Evolutionary conservation across 169 alveolate genomes (phyloP), one percentile per base, ranked within the genome.

Genomic region (Sarcocystis neurona): DNA sequence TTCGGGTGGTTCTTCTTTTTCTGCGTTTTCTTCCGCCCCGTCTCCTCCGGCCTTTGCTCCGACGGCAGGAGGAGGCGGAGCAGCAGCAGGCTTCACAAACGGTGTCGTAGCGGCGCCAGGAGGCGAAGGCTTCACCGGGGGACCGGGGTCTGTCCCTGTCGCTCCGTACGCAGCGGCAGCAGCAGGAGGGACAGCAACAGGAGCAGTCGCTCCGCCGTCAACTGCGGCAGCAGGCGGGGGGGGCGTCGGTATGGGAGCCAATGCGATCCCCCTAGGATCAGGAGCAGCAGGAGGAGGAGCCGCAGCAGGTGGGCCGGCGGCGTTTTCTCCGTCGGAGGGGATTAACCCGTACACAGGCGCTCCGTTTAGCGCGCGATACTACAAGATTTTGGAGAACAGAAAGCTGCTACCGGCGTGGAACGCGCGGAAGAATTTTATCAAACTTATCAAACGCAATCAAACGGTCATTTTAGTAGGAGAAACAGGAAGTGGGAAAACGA

Each of bases 401-500:
- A 93, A 96, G 84, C 88, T 90, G 91, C 93, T 96, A 37, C 98
- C 98, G 5, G 97, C 98, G 78, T 96, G 98, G 98, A 58, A 88
- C 56, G 98, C 96, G 34, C 85, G 95, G 84, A 94, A 92, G 90
- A 85, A 96, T 79, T 96, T 96, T 78, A 82, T 96, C 72, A 95
- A 96, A 60, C 91, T 96, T 37, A 94, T 96, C 60, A 92, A 94
- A 41, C 92, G 95, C 85, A 95, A 96, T 37, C 93, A 74, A 39
- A 91, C 92, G 80, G 47, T 78, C 93, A 58, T 97, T 20, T 94
- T 97, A 34, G 97, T 94, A 56, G 99, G 99, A 0, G 99, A 97
- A 84, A 98, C 99, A 37, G 99, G 99, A 0, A 97, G 99, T 87
- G 99, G 99, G 6, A 98, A 98, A 94, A 98, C 99, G 43, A 98